Evolutionary conservation across 345 rosid species (phyloP).

Genomic region (Eucalyptus sp.): DNA sequence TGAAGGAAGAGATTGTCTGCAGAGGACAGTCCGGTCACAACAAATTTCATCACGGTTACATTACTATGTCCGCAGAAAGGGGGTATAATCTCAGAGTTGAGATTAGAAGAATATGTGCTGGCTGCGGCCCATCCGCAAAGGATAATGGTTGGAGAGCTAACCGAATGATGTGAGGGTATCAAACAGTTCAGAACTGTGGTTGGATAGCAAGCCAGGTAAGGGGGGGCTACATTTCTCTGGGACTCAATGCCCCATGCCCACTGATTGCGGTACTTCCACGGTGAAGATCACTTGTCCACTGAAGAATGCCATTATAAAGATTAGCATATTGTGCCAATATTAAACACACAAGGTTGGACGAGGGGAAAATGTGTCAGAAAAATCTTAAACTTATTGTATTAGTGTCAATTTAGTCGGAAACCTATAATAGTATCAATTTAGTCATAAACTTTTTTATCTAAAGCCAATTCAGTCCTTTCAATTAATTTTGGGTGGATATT

Average conservation of each 20-base stretch:
- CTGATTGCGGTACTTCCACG: neutral
- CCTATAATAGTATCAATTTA: rapidly evolving
- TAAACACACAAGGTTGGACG: neutral
- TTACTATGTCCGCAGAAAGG: neutral
- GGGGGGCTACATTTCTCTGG: neutral
- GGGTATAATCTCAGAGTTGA: neutral
- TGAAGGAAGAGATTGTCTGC: neutral
- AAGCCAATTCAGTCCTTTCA: rapidly evolving
- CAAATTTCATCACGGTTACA: neutral
- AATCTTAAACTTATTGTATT: rapidly evolving
- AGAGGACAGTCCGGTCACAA: neutral
- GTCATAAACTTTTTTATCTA: too few species aligned
- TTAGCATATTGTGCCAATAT: neutral
- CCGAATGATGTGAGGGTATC: neutral
- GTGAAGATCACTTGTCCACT: neutral
- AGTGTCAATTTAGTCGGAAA: too few species aligned
- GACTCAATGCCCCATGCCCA: neutral
- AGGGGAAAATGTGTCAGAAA: too few species aligned
- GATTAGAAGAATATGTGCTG: neutral
- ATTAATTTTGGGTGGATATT: too few species aligned
- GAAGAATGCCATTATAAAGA: neutral
- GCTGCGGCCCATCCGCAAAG: neutral
- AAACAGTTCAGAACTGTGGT: neutral
- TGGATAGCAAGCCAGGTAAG: neutral
- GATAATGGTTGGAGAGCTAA: neutral